Base-by-base conservation (phyloP, 768 basidiomycete species). In the Auriscalpium orientale region DNA sequence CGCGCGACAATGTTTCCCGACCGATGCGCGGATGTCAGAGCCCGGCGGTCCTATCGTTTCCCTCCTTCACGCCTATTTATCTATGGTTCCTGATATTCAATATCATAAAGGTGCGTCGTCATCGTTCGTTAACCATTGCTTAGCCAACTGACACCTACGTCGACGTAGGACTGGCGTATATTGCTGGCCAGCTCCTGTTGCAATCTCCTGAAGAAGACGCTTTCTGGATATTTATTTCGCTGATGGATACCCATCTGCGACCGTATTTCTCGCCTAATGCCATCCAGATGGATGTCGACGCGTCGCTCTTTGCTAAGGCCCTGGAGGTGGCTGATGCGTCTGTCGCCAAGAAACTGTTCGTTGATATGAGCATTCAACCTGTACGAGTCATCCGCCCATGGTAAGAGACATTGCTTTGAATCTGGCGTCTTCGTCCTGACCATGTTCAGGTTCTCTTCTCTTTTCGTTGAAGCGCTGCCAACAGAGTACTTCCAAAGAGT, bases 201-300 rank as follows among this genome's bases (percentile, higher is more conserved):
- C 82, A 87, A 48, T 81, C 88, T 0, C 91, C 90, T 0, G 90
- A 93, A 59, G 91, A 93, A 66, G 91, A 93, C 60, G 90, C 88
- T 0, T 93, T 93, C 67, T 93, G 90, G 90, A 91, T 88, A 18
- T 91, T 92, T 65, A 78, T 89, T 1, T 89, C 89, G 3, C 71
- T 92, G 60, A 93, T 93, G 90, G 89, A 92, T 61, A 79, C 80
- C 1, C 84, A 91, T 60, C 73, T 91, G n/a, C 84, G 90, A 1
- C 74, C 84, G 0, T 91, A 91, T 67, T 93, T 90, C 65, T 80
- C 85, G 38, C 64, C 76, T 3, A 77, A 70, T 50, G 71, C 76
- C 2, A 73, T 76, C 2, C 87, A 89, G 66, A 71, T 90, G 54
- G 89, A 91, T 60, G 84, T 92, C 8, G 91, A 92, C 57, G 79